These are phyloP conservation scores for Mortierella hygrophila DNA, from an alignment of 192 early-diverging fungal species.

Conservation along the genomic window DNA sequence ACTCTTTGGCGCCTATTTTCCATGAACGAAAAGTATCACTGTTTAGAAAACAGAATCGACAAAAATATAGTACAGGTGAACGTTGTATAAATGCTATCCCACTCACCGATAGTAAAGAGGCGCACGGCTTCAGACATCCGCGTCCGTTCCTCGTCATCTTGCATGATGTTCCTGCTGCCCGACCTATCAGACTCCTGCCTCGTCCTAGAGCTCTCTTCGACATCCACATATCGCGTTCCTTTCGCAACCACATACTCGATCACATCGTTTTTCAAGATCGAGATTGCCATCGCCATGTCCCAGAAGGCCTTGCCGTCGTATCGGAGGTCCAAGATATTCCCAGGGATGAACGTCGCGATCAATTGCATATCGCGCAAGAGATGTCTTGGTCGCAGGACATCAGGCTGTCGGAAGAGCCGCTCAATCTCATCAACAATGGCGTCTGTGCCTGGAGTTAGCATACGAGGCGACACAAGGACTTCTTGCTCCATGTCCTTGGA, in stretches of 20 bases:
- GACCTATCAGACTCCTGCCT: conserved; percentile 15
- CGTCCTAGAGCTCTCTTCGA: conserved; percentile 16
- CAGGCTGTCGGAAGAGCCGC: conserved; percentile 37
- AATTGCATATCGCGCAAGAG: conserved; percentile 58
- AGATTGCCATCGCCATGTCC: conserved; percentile 57
- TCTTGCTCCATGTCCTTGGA: neutral
- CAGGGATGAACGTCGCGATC: conserved; percentile 53
- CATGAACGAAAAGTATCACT: neutral
- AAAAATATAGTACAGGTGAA: neutral
- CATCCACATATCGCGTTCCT: conserved; percentile 46
- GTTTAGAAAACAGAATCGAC: neutral
- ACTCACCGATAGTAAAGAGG: conserved; percentile 58
- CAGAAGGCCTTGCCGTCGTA: conserved; percentile 61
- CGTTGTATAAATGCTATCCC: neutral
- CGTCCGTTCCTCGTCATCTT: conserved; percentile 46
- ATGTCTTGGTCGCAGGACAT: conserved; percentile 38
- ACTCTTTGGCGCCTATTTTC: conserved; percentile 54
- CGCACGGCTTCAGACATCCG: conserved; percentile 55
- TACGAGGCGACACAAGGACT: conserved; percentile 18
- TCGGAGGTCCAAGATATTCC: conserved; percentile 50
- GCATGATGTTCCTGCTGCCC: conserved; percentile 20
- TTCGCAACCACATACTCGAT: conserved; percentile 53
- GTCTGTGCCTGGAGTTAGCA: conserved; percentile 56
- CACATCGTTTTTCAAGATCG: conserved; percentile 52
- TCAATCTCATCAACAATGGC: conserved; percentile 59